Evolutionary conservation across 345 rosid species (phyloP).

Genomic region (Heritiera littoralis): DNA sequence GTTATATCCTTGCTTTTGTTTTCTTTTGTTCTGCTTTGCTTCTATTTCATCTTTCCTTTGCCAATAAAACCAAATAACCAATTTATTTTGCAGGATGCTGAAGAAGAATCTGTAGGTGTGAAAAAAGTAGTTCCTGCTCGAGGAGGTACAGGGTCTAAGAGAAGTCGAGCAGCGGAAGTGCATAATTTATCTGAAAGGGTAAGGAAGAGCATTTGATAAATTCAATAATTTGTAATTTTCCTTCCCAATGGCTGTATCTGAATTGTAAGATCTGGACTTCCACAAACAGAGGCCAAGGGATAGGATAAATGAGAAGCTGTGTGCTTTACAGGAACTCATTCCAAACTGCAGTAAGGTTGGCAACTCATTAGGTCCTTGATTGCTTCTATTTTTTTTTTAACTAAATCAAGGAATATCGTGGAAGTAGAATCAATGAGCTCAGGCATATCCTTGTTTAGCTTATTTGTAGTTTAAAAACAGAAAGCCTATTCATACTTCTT

Average conservation of each 20-base stretch:
- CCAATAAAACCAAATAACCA: background rate
- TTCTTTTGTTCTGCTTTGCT: background rate
- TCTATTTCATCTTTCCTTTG: slow-evolving; percentile 12
- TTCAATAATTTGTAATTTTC: slow-evolving; percentile 6
- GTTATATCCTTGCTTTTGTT: slow-evolving; percentile 19
- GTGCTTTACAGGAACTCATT: slow-evolving; percentile 86
- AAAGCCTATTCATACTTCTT: background rate
- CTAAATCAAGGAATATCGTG: background rate
- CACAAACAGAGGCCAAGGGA: slow-evolving; percentile 79
- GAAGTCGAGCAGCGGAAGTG: slow-evolving; percentile 92
- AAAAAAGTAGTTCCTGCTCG: slow-evolving; percentile 48
- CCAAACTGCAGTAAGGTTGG: slow-evolving; percentile 90
- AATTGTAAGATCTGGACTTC: slow-evolving; percentile 21
- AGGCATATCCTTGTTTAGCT: no score
- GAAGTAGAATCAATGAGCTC: slow-evolving; percentile 15
- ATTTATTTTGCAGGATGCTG: slow-evolving; percentile 56
- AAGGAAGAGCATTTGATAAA: slow-evolving; percentile 32
- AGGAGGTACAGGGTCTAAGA: slow-evolving; percentile 58
- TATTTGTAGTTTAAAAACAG: background rate
- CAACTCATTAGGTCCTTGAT: background rate
- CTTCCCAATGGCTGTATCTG: slow-evolving; percentile 19
- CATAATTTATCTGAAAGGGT: slow-evolving; percentile 98
- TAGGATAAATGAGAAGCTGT: slow-evolving; percentile 93
- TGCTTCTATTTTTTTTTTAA: background rate
- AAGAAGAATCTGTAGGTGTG: slow-evolving; percentile 59